phyloP scores from a whole-genome alignment of 2,329 filamentous ascomycete species.

The Aspergillus costaricaensis region DNA sequence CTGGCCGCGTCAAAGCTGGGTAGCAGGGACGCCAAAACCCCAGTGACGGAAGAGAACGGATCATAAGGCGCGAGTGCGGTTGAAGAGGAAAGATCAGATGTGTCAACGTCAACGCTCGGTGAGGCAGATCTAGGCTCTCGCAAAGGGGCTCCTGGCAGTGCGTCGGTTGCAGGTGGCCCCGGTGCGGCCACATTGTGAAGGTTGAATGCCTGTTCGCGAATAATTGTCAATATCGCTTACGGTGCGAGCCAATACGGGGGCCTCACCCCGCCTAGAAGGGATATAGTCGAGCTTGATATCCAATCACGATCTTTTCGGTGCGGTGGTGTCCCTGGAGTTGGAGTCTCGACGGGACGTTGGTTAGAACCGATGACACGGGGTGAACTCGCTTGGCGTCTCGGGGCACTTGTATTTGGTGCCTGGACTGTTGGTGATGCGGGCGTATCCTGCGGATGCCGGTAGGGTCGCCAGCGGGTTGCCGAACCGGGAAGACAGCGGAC shows the following conservation, averaged over 20 bases:
- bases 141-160: constrained; percentile 18
- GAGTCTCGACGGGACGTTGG: no score
- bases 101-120: neutral
- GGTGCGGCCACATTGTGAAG: constrained; percentile 17
- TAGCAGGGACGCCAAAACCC: constrained; percentile 21
- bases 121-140: neutral
- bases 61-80: neutral
- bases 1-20: constrained; percentile 25
- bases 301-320: neutral
- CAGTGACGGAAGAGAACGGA: neutral
- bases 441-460: no score
- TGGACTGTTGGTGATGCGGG: no score
- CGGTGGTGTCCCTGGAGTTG: no score
- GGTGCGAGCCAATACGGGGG: neutral
- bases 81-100: neutral
- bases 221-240: no score
- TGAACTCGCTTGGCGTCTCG: no score
- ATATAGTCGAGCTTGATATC: constrained; percentile 26
- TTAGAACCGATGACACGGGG: no score
- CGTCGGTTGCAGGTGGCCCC: constrained; percentile 12
- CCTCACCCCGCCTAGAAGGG: constrained; percentile 22
- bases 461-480: no score
- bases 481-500: no score
- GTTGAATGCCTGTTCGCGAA: no score
- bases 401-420: no score